Evolutionary conservation across 164 flowering plant species (phyloP).

Genomic region (Tetracentron sinense): DNA sequence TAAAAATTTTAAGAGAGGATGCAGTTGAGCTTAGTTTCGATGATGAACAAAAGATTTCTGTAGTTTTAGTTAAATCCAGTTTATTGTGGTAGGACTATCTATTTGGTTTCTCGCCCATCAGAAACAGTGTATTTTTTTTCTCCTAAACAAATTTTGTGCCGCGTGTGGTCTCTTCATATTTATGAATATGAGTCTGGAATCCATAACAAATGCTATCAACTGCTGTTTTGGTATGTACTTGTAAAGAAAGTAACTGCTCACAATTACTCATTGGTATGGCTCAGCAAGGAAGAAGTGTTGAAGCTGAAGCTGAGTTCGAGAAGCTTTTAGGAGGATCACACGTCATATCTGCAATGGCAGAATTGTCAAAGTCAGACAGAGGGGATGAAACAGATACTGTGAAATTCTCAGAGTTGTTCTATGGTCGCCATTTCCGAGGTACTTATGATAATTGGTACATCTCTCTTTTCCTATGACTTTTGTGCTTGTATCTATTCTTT

Average conservation of each 20-base stretch:
- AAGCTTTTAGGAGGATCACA: conserved; percentile 71
- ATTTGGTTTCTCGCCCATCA: background rate
- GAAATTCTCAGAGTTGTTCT: conserved; percentile 59
- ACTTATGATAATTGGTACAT: conserved; percentile 10
- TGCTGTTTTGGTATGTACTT: background rate
- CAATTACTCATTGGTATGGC: conserved; percentile 7
- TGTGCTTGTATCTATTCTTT: background rate
- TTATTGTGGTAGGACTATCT: background rate
- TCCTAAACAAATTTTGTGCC: background rate
- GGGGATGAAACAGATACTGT: conserved; percentile 65
- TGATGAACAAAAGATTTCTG: background rate
- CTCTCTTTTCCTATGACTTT: background rate
- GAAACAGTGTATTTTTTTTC: background rate
- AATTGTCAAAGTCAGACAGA: conserved; percentile 66
- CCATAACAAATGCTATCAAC: background rate
- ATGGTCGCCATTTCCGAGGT: conserved; percentile 92
- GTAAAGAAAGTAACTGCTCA: background rate
- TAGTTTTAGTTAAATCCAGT: background rate
- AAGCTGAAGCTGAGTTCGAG: conserved; percentile 84
- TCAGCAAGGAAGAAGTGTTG: conserved; percentile 74
- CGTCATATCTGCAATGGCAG: conserved; percentile 71
- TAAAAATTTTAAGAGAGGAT: background rate
- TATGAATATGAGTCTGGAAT: background rate
- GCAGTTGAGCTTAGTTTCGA: background rate
- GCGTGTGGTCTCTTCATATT: background rate